phyloP scores from a whole-genome alignment of 257 asterid species.

The Buddleja alternifolia region DNA sequence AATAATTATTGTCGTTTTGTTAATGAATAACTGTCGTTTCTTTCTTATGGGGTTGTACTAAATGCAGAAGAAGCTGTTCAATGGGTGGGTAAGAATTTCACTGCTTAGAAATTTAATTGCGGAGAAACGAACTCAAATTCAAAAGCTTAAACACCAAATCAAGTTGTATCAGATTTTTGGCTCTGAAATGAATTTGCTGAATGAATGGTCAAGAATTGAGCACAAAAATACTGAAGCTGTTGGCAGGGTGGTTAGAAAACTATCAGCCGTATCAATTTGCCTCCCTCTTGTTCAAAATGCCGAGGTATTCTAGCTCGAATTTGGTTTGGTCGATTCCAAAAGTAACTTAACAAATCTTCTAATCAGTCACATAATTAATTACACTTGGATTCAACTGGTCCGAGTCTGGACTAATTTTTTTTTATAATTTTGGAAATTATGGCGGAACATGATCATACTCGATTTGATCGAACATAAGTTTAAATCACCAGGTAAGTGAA shows the following conservation, averaged over 20 bases:
- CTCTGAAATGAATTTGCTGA: conserved; percentile 49
- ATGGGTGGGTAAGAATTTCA: conserved; percentile 51
- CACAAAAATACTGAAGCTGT: conserved; percentile 59
- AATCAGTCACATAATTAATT: too few relatives aligned
- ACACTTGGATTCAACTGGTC: too few relatives aligned
- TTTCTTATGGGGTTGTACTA: neutral
- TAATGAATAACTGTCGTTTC: too few relatives aligned
- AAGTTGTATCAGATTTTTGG: conserved; percentile 43
- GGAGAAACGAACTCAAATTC: conserved; percentile 47
- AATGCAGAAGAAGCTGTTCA: conserved; percentile 57
- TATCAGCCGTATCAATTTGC: conserved; percentile 61
- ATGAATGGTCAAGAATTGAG: conserved; percentile 67
- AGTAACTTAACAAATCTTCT: too few relatives aligned
- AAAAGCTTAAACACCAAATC: conserved; percentile 47
- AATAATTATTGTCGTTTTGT: too few relatives aligned
- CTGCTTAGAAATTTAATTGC: conserved; percentile 36
- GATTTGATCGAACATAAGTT: too few relatives aligned
- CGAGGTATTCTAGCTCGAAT: too few relatives aligned
- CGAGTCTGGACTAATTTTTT: too few relatives aligned
- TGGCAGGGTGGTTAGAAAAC: conserved; percentile 63
- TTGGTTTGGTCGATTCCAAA: too few relatives aligned
- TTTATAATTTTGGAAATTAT: too few relatives aligned
- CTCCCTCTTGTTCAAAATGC: conserved; percentile 61
- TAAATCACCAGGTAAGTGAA: too few relatives aligned
- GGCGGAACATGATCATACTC: too few relatives aligned